Base-by-base conservation (phyloP, 495 filamentous ascomycete genomes). In the Neurospora terricola region DNA sequence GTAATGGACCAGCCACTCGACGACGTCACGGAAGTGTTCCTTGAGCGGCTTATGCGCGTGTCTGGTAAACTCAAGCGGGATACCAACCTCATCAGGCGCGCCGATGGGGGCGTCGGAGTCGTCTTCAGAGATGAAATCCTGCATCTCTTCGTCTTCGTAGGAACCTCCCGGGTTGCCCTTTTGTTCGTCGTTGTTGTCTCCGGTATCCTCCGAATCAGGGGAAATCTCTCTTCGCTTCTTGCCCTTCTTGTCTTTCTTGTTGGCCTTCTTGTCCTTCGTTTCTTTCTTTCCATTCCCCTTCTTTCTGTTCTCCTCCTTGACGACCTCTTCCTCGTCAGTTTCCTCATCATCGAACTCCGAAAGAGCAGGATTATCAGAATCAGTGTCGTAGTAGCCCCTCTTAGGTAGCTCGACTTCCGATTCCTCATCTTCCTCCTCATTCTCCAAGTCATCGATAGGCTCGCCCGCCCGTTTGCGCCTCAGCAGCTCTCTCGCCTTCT, bases 1-100 rank as follows among this genome's bases (percentile, higher is more conserved):
- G 76, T 81, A 82, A 38, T 85, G 88, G 3, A 97, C 89, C 80
- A 95, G 90, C 93, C 93, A 97, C 79, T 93, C 91, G 1, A 97
- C 84, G 0, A 88, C 92, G 75, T 90, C 87, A 45, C 88, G 89
- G 82, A 97, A 97, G 72, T 94, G 90, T 38, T 93, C 90, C 71
- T 91, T 90, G 0, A 90, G 79, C 54, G 92, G 90, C 74, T 90
- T 90, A 75, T 91, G 88, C 0, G 87, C 84, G 69, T 91, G 86
- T 14, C 83, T 78, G 3, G 89, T 92, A 77, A 93, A 94, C 76
- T 93, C 83, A 11, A 96, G 82, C 0, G 94, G 94, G 3, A 95
- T 89, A 4, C 84, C 84, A 10, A 80, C 75, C 18, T 82, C 80
- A 1, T 81, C 84, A 0, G 90, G 92, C 8, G 86, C 88, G 4